These are phyloP conservation scores for Leucocoprinus sp. DNA, from an alignment of 768 basidiomycete species.

Conservation along the genomic window DNA sequence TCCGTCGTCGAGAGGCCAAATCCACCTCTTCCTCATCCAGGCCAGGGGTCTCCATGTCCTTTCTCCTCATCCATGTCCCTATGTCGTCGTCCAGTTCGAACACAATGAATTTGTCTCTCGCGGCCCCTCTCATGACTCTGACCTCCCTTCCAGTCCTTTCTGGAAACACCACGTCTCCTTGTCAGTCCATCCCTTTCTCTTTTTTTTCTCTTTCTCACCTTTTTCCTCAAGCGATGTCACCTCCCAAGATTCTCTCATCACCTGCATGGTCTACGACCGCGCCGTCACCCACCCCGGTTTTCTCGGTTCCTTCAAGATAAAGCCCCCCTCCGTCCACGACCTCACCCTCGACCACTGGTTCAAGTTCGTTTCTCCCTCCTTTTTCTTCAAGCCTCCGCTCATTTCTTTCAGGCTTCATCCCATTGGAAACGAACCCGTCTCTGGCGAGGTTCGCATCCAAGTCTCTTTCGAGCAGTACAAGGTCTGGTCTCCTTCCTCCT, in stretches of 20 bases:
- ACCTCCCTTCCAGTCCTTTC: slow-evolving; percentile 88
- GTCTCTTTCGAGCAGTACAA: slow-evolving; percentile 89
- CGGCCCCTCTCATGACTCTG: slow-evolving; percentile 82
- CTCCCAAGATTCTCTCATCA: slow-evolving; percentile 73
- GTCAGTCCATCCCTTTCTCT: slow-evolving; percentile 39
- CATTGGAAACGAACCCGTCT: slow-evolving; percentile 74
- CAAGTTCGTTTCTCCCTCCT: slow-evolving; percentile 48
- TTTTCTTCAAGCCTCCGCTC: neutral
- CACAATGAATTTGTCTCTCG: slow-evolving; percentile 96
- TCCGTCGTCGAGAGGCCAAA: slow-evolving; percentile 53
- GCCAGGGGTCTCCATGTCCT: slow-evolving; percentile 77
- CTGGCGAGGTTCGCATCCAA: slow-evolving; percentile 91
- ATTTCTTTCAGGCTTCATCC: slow-evolving; percentile 51
- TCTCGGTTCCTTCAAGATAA: slow-evolving; percentile 86
- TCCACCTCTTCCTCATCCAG: slow-evolving; percentile 93
- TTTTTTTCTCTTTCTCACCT: neutral
- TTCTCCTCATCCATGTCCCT: slow-evolving; percentile 61
- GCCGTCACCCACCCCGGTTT: slow-evolving; percentile 77
- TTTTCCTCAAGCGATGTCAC: slow-evolving; percentile 73
- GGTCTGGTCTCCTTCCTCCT: slow-evolving; percentile 37
- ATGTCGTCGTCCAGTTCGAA: slow-evolving; percentile 97
- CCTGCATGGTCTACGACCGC: slow-evolving; percentile 89
- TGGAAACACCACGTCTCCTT: slow-evolving; percentile 99
- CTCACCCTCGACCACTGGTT: slow-evolving; percentile 97
- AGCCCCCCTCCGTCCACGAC: slow-evolving; percentile 85